A percentile compares a stretch with the other conserved stretches of the same genome.
Evolutionary conservation across 371 early-diverging fungal species (phyloP).

Genomic region (Blakeslea trispora): DNA sequence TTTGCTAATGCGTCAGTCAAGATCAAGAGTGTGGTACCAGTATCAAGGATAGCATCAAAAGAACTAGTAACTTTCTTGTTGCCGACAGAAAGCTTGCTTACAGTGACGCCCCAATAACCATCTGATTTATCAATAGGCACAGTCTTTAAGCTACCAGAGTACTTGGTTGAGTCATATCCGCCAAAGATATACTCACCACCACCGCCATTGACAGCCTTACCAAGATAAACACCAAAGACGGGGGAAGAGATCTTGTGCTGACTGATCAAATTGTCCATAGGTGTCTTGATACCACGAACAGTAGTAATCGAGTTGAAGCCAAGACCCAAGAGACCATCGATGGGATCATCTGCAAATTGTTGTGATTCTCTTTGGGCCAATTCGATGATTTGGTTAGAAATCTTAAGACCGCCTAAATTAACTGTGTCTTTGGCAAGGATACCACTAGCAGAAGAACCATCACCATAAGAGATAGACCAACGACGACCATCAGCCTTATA

Average conservation of each 20-base stretch:
- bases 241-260: conserved; percentile 37
- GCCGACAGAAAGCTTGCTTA: conserved; percentile 30
- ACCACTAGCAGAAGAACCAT: conserved; percentile 39
- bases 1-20: conserved; percentile 42
- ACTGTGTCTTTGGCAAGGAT: conserved; percentile 26
- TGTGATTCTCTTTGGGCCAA: conserved; percentile 16
- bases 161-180: conserved; percentile 43
- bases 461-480: conserved; percentile 53
- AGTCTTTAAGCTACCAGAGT: conserved; percentile 50
- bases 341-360: conserved; percentile 10
- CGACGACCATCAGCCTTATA: conserved; percentile 40
- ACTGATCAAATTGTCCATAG: conserved; percentile 43
- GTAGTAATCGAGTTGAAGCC: conserved; percentile 49
- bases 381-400: conserved; percentile 20
- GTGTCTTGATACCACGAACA: conserved; percentile 29
- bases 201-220: conserved; percentile 31
- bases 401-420: conserved; percentile 26
- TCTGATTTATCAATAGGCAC: conserved; percentile 42
- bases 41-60: conserved; percentile 54
- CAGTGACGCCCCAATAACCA: conserved; percentile 48
- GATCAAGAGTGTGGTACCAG: conserved; percentile 62
- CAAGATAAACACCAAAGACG: conserved; percentile 31
- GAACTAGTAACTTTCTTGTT: conserved; percentile 4
- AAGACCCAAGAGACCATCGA: conserved; percentile 37
- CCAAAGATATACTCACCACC: conserved; percentile 52